Conservation (phyloP, 2,329 filamentous ascomycete genomes). For the Plectosphaerella cucumerina region DNA sequence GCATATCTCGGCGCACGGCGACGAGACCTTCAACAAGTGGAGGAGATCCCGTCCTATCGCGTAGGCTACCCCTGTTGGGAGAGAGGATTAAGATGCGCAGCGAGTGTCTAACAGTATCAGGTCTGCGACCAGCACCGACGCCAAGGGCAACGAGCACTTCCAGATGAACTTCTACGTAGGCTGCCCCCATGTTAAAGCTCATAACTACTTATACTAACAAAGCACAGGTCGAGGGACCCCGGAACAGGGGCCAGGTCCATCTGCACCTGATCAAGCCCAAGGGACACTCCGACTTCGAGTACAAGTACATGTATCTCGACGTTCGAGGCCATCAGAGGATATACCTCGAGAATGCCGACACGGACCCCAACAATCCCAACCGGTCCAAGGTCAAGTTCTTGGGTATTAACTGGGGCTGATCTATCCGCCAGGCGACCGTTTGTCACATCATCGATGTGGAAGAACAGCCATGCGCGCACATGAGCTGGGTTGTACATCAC, state of each 20-base stretch:
- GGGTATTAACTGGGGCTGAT: slow-evolving; percentile 54
- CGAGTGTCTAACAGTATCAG: slow-evolving; percentile 35
- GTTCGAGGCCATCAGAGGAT: slow-evolving; percentile 66
- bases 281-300: slow-evolving; percentile 66
- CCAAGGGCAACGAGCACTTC: slow-evolving; percentile 73
- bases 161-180: slow-evolving; percentile 79
- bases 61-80: slow-evolving; percentile 29
- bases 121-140: slow-evolving; percentile 65
- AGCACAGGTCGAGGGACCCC: slow-evolving; percentile 68
- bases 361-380: slow-evolving; percentile 25
- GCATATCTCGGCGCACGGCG: slow-evolving; percentile 77
- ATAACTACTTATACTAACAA: not conserved
- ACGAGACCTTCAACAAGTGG: slow-evolving; percentile 79
- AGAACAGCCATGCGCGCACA: no score
- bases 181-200: no score
- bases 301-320: slow-evolving; percentile 77
- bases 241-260: slow-evolving; percentile 67
- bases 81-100: not conserved
- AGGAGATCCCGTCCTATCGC: slow-evolving; percentile 59
- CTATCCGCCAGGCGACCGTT: no score
- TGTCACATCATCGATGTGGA: not conserved
- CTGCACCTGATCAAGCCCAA: slow-evolving; percentile 72
- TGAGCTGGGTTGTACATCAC: no score
- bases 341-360: slow-evolving; percentile 60
- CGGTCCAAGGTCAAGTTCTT: slow-evolving; percentile 52